Base-by-base conservation (phyloP, 2,329 filamentous ascomycete genomes). In the Scedosporium minutisporum region DNA sequence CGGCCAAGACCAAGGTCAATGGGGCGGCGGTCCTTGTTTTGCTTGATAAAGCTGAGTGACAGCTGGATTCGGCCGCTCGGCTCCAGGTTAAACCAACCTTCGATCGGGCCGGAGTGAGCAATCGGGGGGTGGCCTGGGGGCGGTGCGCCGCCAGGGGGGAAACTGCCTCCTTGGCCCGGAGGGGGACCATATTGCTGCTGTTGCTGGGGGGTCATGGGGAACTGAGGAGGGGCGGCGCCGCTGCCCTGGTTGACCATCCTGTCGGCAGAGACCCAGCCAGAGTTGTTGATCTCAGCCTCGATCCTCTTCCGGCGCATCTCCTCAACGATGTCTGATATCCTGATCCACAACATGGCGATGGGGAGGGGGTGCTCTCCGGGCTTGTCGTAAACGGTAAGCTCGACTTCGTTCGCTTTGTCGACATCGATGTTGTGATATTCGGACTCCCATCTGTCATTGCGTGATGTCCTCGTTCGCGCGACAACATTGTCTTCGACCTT, bases 291-390 rank as follows among this genome's bases (percentile, higher is more conserved):
- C 72, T 99, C 95, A 14, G 91, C 89, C 76, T 99, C 95, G 65
- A 99, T 96, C 78, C 89, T 96, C 82, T 97, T 97, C 65, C 93
- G 87, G 72, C 95, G 89, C 83, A 99, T 93, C 75, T 99, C 95
- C 73, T 99, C 95, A 1, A 92, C 91, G 67, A 99, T 96, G 73
- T 99, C 95, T 16, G 95, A 96, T 71, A 99, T 93, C 64, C 95
- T 85, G 64, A 99, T 87, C 95, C 95, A 99, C 14, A 97, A 83
- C 82, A 99, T 87, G 63, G 89, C 95, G 70, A 99, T 96, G 48
- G 95, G 95, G 60, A 96, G 87, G 14, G 93, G 88, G 68, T 96
- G 90, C 69, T 97, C 93, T 66, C 88, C 87, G 2, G 92, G 88
- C 77, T 96, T 97, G 74, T 99, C 95, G 75, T 99, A 99, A 10